These are phyloP conservation scores for Candida gigantensis DNA, from an alignment of 1,139 yeast species.

Conservation along the genomic window DNA sequence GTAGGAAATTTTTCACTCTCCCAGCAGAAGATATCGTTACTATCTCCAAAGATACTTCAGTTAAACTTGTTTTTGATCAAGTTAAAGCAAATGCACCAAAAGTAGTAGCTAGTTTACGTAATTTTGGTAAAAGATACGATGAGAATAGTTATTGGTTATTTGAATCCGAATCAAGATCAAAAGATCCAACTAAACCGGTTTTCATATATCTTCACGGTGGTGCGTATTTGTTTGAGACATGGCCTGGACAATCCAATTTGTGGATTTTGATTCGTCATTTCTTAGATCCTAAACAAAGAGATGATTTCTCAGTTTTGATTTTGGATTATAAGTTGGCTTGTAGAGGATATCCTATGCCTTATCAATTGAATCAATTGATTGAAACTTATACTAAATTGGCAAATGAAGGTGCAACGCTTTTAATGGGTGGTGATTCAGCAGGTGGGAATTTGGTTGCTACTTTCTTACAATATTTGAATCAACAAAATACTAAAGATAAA, in stretches of 20 bases:
- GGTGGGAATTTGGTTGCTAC: conserved; percentile 40
- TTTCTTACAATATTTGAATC: conserved; percentile 31
- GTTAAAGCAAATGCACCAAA: conserved; percentile 10
- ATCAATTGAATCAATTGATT: conserved; percentile 37
- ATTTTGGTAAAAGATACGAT: conserved; percentile 37
- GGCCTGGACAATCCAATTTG: conserved; percentile 34
- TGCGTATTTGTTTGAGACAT: conserved; percentile 39
- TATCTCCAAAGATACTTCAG: conserved; percentile 5
- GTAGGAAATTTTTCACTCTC: too few relatives aligned
- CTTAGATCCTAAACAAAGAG: conserved; percentile 27
- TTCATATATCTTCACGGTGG: too few relatives aligned
- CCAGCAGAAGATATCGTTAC: conserved; percentile 8
- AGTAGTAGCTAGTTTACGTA: too few relatives aligned
- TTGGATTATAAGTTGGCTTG: conserved; percentile 43
- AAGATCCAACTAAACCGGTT: conserved; percentile 36
- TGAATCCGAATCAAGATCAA: conserved; percentile 27
- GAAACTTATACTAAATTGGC: conserved; percentile 31
- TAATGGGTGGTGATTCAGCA: conserved; percentile 45
- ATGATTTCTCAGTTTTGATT: conserved; percentile 30
- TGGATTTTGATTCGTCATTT: conserved; percentile 31
- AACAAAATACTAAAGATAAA: conserved; percentile 11
- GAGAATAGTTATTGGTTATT: conserved; percentile 40
- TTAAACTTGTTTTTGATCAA: conserved; percentile 9
- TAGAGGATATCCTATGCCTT: conserved; percentile 33
- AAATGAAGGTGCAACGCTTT: conserved; percentile 29